Percentiles rank a stretch among this genome's conserved stretches.
Evolutionary conservation across 2,329 filamentous ascomycete genomes (phyloP).

Genomic region (Alternaria sp.): DNA sequence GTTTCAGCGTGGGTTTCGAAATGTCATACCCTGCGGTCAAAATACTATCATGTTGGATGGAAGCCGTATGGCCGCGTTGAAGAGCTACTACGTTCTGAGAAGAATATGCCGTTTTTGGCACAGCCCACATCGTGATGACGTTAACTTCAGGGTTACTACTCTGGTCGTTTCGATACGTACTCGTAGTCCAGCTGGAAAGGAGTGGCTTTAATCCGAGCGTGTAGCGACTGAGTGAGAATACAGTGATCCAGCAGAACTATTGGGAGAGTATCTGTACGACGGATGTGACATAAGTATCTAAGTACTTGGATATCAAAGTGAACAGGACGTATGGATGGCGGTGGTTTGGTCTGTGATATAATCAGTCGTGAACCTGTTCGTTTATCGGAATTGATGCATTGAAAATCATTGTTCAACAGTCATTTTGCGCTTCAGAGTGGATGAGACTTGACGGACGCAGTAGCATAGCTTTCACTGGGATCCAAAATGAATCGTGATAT

Average conservation of each 20-base stretch:
- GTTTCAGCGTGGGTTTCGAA: background rate
- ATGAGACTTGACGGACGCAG: background rate
- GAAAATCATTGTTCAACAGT: background rate
- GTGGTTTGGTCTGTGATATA: background rate
- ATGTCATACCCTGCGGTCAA: background rate
- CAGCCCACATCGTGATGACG: background rate
- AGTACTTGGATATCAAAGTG: background rate
- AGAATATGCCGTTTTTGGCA: background rate
- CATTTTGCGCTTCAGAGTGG: background rate
- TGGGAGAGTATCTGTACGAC: background rate
- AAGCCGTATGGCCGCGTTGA: background rate
- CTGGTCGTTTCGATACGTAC: background rate
- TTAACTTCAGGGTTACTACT: background rate
- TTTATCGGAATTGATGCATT: no score
- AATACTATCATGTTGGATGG: background rate
- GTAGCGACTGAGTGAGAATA: background rate
- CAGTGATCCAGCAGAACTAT: background rate
- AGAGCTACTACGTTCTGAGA: background rate
- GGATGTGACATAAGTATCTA: background rate
- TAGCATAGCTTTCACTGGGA: background rate
- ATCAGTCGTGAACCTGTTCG: background rate
- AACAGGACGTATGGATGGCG: background rate
- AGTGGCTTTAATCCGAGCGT: background rate
- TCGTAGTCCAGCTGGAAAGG: background rate
- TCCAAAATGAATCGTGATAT: background rate